Conservation (phyloP, 345 rosid genomes). For the Gossypium stocksii region DNA sequence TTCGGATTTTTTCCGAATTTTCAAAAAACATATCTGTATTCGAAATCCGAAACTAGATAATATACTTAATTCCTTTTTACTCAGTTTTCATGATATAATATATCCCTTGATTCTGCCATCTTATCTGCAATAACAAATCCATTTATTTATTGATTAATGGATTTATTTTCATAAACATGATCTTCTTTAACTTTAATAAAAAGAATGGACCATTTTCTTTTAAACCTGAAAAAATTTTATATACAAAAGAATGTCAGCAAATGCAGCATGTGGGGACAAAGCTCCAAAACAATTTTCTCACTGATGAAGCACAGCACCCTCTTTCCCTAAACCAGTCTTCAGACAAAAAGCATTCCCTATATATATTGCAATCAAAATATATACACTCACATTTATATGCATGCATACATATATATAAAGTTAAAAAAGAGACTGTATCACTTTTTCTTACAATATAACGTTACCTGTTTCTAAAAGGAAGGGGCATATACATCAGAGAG, state of each 20-base stretch:
- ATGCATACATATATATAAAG: too few species aligned
- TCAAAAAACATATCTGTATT: too few species aligned
- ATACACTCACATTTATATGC: too few species aligned
- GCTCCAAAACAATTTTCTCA: background rate
- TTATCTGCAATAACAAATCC: background rate
- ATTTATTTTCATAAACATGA: background rate
- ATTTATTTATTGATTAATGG: background rate
- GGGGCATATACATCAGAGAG: background rate
- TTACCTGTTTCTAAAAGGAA: background rate
- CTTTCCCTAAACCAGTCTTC: background rate
- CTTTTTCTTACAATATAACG: conserved; percentile 6
- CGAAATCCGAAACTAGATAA: too few species aligned
- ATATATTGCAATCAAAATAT: too few species aligned
- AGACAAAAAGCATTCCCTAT: conserved; percentile 10
- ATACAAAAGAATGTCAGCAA: too few species aligned
- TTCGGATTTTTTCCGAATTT: too few species aligned
- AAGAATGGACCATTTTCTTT: too few species aligned
- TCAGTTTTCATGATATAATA: background rate
- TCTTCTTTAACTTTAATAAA: background rate
- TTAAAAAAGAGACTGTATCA: background rate
- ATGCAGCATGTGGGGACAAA: conserved; percentile 1
- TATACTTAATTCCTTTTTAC: too few species aligned
- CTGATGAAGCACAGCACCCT: background rate
- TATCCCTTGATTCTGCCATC: background rate
- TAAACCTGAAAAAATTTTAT: too few species aligned